phyloP scores from a whole-genome alignment of 2,329 filamentous ascomycete species.

The Apiospora kogelbergensis region DNA sequence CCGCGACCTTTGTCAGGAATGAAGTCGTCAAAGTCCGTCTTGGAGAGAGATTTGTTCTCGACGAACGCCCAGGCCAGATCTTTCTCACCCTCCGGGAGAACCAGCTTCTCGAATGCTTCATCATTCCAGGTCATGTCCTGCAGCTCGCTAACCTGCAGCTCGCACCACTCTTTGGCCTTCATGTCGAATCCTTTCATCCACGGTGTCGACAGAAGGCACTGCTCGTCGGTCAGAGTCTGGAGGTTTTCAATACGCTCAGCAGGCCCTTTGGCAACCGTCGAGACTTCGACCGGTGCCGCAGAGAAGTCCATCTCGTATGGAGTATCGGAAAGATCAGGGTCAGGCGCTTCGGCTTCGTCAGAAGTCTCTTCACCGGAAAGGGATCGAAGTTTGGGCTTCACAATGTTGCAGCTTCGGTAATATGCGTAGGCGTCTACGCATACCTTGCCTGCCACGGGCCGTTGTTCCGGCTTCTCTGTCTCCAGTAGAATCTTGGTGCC shows the following conservation, averaged over 20 bases:
- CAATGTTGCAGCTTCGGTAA: conserved; percentile 30
- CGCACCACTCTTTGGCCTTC: conserved; percentile 35
- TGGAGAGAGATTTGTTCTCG: conserved; percentile 21
- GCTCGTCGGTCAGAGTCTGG: conserved; percentile 30
- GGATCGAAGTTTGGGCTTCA: conserved; percentile 28
- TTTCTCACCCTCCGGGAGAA: conserved; percentile 50
- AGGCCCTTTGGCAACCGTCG: conserved; percentile 14
- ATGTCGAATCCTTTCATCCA: conserved; percentile 39
- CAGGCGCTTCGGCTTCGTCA: background rate
- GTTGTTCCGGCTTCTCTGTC: conserved; percentile 23
- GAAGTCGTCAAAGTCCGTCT: conserved; percentile 16
- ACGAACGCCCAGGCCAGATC: conserved; percentile 49
- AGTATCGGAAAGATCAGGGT: conserved; percentile 13
- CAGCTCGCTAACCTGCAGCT: conserved; percentile 44
- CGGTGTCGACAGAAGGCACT: conserved; percentile 35
- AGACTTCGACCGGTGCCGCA: conserved; percentile 2
- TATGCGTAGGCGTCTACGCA: conserved; percentile 37
- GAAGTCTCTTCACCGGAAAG: conserved; percentile 13
- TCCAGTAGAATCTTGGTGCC: conserved; percentile 31
- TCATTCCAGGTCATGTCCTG: conserved; percentile 47
- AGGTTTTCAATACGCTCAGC: conserved; percentile 24
- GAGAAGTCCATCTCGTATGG: conserved; percentile 14
- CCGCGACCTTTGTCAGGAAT: conserved; percentile 31
- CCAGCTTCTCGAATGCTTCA: conserved; percentile 48
- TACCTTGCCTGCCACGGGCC: conserved; percentile 31